Conservation (phyloP, 371 early-diverging fungal genomes). For the Syncephalastrum contaminatum region DNA sequence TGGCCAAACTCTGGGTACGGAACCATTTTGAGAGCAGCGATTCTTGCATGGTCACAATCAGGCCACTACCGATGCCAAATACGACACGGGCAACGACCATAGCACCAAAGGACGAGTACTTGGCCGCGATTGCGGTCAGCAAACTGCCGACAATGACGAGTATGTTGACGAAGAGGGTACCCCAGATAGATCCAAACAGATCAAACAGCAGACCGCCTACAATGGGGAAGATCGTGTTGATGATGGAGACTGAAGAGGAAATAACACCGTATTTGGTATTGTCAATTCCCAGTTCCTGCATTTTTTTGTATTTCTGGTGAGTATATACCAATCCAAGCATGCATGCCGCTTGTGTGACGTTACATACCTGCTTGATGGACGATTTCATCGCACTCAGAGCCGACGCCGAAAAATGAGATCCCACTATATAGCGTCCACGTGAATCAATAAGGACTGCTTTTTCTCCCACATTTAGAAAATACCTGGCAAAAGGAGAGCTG, state of each 20-base stretch:
- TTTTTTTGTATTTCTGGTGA: background rate
- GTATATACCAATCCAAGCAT: conserved; percentile 8
- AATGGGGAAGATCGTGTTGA: conserved; percentile 56
- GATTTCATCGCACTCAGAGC: conserved; percentile 40
- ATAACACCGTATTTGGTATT: conserved; percentile 58
- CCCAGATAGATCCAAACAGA: conserved; percentile 52
- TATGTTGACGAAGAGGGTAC: conserved; percentile 41
- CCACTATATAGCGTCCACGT: conserved; percentile 9
- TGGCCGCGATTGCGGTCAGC: conserved; percentile 45
- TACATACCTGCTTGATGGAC: conserved; percentile 23
- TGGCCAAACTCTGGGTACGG: conserved; percentile 36
- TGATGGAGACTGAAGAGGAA: conserved; percentile 46
- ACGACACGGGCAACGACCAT: conserved; percentile 54
- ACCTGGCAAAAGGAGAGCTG: conserved; percentile 43
- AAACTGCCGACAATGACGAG: conserved; percentile 47
- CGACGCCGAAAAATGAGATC: conserved; percentile 22
- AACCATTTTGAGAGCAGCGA: conserved; percentile 61
- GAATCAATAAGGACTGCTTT: background rate
- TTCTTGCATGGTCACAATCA: conserved; percentile 61
- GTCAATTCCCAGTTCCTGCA: conserved; percentile 34
- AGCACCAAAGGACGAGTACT: conserved; percentile 30
- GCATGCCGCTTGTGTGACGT: background rate
- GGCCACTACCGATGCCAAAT: conserved; percentile 55
- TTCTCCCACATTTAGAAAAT: conserved; percentile 3
- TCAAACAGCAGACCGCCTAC: conserved; percentile 51